Evolutionary conservation across 176 grass and related monocot genomes (phyloP).

Genomic region (Avena eriantha): DNA sequence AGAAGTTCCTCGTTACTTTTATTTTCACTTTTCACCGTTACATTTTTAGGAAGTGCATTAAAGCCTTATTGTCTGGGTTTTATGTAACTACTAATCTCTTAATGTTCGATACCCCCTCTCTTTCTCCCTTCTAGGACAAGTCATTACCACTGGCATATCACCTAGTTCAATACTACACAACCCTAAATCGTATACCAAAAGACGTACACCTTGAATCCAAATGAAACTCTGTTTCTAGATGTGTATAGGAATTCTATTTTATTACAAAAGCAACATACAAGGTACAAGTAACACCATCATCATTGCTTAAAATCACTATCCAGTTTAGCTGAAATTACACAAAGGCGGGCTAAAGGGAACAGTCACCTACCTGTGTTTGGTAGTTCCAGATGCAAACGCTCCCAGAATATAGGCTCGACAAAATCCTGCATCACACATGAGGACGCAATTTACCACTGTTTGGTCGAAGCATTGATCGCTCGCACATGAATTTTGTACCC

Average conservation of each 20-base stretch:
- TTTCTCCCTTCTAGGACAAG: not conserved
- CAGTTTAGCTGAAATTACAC: conserved; percentile 31
- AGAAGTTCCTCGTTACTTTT: not conserved
- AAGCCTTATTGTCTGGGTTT: conserved; percentile 25
- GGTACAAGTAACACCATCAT: not conserved
- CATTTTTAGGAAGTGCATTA: not conserved
- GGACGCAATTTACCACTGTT: conserved; percentile 11
- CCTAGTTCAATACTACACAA: not conserved
- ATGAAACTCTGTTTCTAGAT: not conserved
- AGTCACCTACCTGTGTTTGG: conserved; percentile 78
- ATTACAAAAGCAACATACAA: conserved; percentile 2
- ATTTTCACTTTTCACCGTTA: not conserved
- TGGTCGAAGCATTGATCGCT: not conserved
- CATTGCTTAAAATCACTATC: not conserved
- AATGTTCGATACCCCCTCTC: not conserved
- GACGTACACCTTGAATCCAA: not conserved
- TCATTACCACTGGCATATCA: not conserved
- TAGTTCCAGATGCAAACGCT: conserved; percentile 99
- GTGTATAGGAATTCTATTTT: not conserved
- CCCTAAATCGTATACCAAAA: not conserved
- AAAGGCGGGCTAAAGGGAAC: not conserved
- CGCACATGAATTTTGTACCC: not conserved
- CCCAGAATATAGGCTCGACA: conserved; percentile 92
- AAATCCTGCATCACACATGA: conserved; percentile 67
- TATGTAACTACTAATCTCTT: not conserved